Percentiles rank a stretch among this genome's conserved stretches.
Conservation (phyloP, 225 moss, liverwort and hornwort genomes). For the Physcomitrellopsis africana region DNA sequence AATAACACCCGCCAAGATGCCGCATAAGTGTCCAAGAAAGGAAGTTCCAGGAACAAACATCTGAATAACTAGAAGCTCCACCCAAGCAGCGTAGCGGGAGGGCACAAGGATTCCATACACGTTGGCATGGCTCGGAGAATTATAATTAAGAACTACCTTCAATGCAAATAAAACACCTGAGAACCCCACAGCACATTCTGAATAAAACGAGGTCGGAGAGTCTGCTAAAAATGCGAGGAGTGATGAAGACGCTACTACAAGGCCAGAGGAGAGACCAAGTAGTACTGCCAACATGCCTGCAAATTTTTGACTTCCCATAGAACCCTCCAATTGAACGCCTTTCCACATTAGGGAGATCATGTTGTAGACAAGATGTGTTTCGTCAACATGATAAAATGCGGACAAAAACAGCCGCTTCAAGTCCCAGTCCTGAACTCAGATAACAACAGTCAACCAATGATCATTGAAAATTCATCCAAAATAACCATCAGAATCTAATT, state of each 20-base stretch:
- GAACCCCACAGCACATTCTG: slow-evolving; percentile 80
- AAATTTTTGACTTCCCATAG: slow-evolving; percentile 67
- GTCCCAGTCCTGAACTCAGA: slow-evolving; percentile 60
- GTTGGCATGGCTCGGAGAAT: slow-evolving; percentile 56
- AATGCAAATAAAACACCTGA: slow-evolving; percentile 79
- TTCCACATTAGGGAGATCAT: slow-evolving; percentile 82
- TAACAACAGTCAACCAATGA: not conserved
- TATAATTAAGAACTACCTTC: slow-evolving; percentile 70
- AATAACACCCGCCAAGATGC: slow-evolving; percentile 73
- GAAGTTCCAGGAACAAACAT: slow-evolving; percentile 77
- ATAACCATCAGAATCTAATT: not conserved
- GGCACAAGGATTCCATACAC: slow-evolving; percentile 72
- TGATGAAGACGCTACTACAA: slow-evolving; percentile 61
- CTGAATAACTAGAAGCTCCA: slow-evolving; percentile 70
- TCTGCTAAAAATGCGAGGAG: slow-evolving; percentile 43
- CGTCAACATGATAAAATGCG: slow-evolving; percentile 80
- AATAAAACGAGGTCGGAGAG: slow-evolving; percentile 47
- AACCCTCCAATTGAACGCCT: slow-evolving; percentile 67
- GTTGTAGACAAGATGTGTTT: slow-evolving; percentile 75
- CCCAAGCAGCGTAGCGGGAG: slow-evolving; percentile 80
- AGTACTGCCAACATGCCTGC: slow-evolving; percentile 66
- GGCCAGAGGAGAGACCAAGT: slow-evolving; percentile 70
- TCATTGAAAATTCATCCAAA: not conserved
- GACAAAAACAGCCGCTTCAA: slow-evolving; percentile 68
- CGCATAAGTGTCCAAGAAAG: slow-evolving; percentile 76